These are phyloP conservation scores for Phialophora tarda DNA, from an alignment of 2,329 filamentous ascomycete genomes.

Conservation along the genomic window DNA sequence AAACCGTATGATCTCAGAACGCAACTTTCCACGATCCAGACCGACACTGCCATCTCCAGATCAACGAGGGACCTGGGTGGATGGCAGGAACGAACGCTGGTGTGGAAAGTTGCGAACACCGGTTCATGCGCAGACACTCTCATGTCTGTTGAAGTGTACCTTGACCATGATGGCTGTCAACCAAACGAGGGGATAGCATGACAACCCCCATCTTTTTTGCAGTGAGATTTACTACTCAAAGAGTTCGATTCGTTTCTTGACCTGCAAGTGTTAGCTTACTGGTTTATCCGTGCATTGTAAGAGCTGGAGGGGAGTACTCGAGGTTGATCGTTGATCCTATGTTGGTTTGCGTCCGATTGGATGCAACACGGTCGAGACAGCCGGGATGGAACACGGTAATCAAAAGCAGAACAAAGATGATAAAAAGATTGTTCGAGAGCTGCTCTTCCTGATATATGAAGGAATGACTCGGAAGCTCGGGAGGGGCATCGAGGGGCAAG, in stretches of 20 bases:
- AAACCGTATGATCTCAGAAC: constrained; percentile 89
- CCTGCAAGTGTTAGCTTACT: constrained; percentile 17
- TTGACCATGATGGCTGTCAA: constrained; percentile 48
- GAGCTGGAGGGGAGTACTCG: not conserved
- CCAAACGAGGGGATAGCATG: constrained; percentile 35
- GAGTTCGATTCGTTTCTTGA: constrained; percentile 2
- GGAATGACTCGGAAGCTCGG: not conserved
- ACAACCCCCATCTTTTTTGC: constrained; percentile 31
- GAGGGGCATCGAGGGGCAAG: constrained; percentile 14
- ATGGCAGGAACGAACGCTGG: constrained; percentile 34
- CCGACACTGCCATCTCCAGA: constrained; percentile 33
- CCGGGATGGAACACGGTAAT: not conserved
- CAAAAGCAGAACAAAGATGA: not conserved
- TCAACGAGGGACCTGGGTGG: constrained; percentile 35
- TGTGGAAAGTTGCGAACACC: constrained; percentile 60
- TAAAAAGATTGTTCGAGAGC: not conserved
- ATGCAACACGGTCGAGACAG: not conserved
- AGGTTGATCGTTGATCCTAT: not conserved
- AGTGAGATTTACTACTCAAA: constrained; percentile 32
- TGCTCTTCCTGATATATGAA: not conserved
- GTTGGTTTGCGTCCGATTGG: not conserved
- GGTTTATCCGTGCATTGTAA: not conserved
- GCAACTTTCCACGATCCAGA: constrained; percentile 36
- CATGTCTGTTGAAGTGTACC: constrained; percentile 50
- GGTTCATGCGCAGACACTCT: constrained; percentile 62